phyloP scores from a whole-genome alignment of 2,329 filamentous ascomycete species.

The Ramularia endophylla region DNA sequence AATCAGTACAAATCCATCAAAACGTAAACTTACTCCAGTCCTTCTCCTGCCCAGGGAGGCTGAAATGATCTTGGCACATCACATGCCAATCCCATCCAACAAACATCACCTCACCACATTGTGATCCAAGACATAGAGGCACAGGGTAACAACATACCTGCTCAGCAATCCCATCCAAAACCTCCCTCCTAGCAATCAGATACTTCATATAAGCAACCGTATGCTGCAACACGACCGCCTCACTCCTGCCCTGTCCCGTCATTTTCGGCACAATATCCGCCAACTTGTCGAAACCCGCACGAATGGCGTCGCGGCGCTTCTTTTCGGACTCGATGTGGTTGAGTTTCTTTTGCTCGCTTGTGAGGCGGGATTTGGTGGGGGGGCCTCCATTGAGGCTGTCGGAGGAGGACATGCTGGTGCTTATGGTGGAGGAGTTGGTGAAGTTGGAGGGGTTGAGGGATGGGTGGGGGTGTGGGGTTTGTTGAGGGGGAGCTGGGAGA shows the following conservation, averaged over 20 bases:
- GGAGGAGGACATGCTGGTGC: slow-evolving; percentile 3
- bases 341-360: slow-evolving; percentile 65
- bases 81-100: no score
- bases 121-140: no score
- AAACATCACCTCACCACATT: no score
- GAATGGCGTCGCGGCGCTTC: slow-evolving; percentile 67
- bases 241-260: slow-evolving; percentile 75
- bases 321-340: slow-evolving; percentile 67
- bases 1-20: no score
- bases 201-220: slow-evolving; percentile 41
- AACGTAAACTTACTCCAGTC: no score
- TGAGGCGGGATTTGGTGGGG: slow-evolving; percentile 53
- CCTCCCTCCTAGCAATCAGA: slow-evolving; percentile 29
- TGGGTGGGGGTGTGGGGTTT: background rate
- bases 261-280: slow-evolving; percentile 75
- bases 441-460: background rate
- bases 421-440: background rate
- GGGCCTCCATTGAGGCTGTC: slow-evolving; percentile 3
- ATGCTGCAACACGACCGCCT: slow-evolving; percentile 70
- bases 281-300: slow-evolving; percentile 76
- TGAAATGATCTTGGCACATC: no score
- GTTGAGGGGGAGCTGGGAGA: no score
- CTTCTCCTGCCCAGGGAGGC: no score
- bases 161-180: background rate
- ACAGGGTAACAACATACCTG: no score